phyloP scores from a whole-genome alignment of 306 rosid species.

The Citrullus colocynthis region DNA sequence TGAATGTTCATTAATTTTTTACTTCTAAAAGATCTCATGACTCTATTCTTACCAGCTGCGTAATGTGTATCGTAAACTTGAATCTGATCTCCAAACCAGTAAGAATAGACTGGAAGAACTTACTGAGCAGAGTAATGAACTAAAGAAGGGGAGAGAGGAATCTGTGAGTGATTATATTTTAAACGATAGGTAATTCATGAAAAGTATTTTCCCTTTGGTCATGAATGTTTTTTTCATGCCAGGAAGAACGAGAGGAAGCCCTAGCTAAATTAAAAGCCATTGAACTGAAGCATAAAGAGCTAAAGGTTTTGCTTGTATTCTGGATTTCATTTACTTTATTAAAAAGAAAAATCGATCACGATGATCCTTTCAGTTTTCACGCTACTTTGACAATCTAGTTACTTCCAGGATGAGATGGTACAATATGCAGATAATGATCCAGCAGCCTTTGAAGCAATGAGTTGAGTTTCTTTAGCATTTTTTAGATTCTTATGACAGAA shows the following conservation, averaged over 20 bases:
- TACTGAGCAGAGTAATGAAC: slow-evolving; percentile 42
- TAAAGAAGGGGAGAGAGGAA: slow-evolving; percentile 85
- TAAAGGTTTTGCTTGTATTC: slow-evolving; percentile 46
- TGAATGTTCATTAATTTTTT: not conserved
- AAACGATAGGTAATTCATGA: not conserved
- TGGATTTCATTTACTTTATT: not conserved
- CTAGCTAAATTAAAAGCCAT: slow-evolving; percentile 55
- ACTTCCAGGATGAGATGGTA: slow-evolving; percentile 58
- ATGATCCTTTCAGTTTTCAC: not conserved
- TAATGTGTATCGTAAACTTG: slow-evolving; percentile 60
- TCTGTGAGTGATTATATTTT: slow-evolving; percentile 42
- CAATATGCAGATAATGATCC: slow-evolving; percentile 91
- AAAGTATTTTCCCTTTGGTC: not conserved
- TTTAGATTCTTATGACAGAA: not conserved
- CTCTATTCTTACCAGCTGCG: slow-evolving; percentile 47
- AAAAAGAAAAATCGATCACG: not conserved
- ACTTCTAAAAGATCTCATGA: not conserved
- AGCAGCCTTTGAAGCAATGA: slow-evolving; percentile 85
- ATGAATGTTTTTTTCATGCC: slow-evolving; percentile 8
- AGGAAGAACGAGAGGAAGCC: slow-evolving; percentile 84
- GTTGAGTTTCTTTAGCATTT: slow-evolving; percentile 26
- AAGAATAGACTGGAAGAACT: slow-evolving; percentile 52
- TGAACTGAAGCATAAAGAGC: slow-evolving; percentile 46
- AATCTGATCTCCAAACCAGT: slow-evolving; percentile 56
- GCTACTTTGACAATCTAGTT: not conserved